Evolutionary conservation across 139 green algal species (phyloP).

Genomic region (Klebsormidium nitens): DNA sequence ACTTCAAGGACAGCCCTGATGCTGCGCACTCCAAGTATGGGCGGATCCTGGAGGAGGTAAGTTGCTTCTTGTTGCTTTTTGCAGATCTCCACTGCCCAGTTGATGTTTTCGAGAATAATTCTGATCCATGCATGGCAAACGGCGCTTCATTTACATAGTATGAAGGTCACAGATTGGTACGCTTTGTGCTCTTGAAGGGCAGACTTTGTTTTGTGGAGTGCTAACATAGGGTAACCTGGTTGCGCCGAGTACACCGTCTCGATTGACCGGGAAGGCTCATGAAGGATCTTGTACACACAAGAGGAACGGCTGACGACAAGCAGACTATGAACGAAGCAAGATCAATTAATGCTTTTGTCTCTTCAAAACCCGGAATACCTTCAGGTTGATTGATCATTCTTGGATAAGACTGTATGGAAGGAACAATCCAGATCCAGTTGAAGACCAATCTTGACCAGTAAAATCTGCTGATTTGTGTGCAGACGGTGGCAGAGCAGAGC

Average conservation of each 20-base stretch:
- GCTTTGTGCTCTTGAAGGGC: neutral
- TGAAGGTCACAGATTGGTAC: neutral
- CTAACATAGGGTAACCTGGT: neutral
- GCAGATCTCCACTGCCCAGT: neutral
- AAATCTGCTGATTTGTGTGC: constrained; percentile 6
- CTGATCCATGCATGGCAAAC: neutral
- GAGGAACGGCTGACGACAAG: no score
- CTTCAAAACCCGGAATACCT: neutral
- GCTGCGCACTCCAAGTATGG: constrained; percentile 47
- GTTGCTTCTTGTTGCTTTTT: neutral
- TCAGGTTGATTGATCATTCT: constrained; percentile 3
- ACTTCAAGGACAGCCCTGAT: constrained; percentile 43
- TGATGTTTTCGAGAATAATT: neutral
- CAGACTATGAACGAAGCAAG: no score
- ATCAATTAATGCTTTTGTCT: neutral
- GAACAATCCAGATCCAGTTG: neutral
- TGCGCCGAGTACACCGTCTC: no score
- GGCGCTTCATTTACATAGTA: neutral
- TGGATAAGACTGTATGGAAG: neutral
- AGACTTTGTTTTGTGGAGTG: constrained; percentile 1
- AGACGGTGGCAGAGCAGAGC: constrained; percentile 41
- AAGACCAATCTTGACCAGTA: neutral
- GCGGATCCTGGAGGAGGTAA: constrained; percentile 52
- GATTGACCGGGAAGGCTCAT: no score
- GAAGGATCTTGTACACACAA: no score